Evolutionary conservation across 352 stramenopile genomes (phyloP).

Genomic region (Phytophthora ohioensis): DNA sequence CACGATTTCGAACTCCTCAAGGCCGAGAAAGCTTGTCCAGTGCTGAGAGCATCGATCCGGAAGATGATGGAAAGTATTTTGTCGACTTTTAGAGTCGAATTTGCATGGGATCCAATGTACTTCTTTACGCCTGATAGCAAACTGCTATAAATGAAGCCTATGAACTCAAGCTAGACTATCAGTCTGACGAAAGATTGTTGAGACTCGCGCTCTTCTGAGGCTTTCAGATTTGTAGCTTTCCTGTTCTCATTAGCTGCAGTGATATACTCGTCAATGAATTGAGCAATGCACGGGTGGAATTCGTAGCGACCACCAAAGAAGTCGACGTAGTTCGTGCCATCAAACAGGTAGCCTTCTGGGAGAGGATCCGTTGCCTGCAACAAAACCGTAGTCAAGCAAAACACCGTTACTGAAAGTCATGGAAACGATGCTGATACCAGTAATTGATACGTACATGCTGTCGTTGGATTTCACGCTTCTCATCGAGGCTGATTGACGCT

Average conservation of each 20-base stretch:
- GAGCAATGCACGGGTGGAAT: constrained; percentile 75
- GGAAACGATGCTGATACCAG: background rate
- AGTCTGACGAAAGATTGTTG: constrained; percentile 55
- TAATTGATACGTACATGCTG: constrained; percentile 56
- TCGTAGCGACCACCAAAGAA: constrained; percentile 76
- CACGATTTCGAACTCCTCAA: constrained; percentile 1
- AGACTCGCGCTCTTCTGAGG: constrained; percentile 57
- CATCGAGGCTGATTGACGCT: constrained; percentile 52
- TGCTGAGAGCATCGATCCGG: constrained; percentile 77
- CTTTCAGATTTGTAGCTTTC: constrained; percentile 54
- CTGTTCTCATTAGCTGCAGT: constrained; percentile 50
- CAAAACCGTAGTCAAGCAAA: background rate
- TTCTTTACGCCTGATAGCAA: background rate
- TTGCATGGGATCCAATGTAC: background rate
- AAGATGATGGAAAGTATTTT: constrained; percentile 77
- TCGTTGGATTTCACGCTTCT: constrained; percentile 77
- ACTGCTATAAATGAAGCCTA: background rate
- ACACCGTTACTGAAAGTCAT: too few relatives aligned
- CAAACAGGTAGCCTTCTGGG: constrained; percentile 75
- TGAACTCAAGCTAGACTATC: constrained; percentile 16
- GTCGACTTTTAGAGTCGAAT: constrained; percentile 58
- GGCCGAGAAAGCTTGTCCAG: constrained; percentile 50
- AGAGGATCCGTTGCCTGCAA: constrained; percentile 69
- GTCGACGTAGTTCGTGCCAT: constrained; percentile 79
- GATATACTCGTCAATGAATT: constrained; percentile 76